A percentile compares a stretch with the other conserved stretches of the same genome.
Conservation (phyloP, 345 rosid genomes). For the Citrus inodora region DNA sequence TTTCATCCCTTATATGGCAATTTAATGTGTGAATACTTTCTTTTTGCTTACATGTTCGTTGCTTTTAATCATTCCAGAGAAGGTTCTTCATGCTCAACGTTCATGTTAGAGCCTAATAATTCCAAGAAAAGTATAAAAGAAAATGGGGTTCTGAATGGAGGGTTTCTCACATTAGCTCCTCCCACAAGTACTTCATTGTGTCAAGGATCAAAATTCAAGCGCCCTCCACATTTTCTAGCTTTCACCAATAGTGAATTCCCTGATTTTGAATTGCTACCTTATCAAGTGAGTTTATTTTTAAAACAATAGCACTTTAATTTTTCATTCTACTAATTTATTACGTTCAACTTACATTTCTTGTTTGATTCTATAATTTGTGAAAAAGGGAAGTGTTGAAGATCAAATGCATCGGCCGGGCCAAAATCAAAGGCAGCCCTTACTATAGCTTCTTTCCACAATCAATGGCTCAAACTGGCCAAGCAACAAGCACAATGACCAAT, state of each 20-base stretch:
- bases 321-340: background rate
- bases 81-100: slow-evolving; percentile 24
- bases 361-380: background rate
- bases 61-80: slow-evolving; percentile 26
- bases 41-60: background rate
- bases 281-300: slow-evolving; percentile 34
- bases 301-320: background rate
- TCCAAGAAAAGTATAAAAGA: slow-evolving; percentile 24
- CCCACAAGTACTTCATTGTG: slow-evolving; percentile 20
- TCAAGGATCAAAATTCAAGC: slow-evolving; percentile 21
- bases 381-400: slow-evolving; percentile 32
- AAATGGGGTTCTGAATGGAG: slow-evolving; percentile 24
- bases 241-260: slow-evolving; percentile 16
- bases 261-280: slow-evolving; percentile 30
- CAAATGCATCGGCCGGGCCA: slow-evolving; percentile 13
- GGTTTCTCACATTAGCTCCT: slow-evolving; percentile 50
- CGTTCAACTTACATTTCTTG: background rate
- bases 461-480: slow-evolving; percentile 20
- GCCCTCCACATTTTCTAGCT: slow-evolving; percentile 18
- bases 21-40: background rate
- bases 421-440: slow-evolving; percentile 28
- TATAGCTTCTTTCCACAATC: slow-evolving; percentile 44
- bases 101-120: slow-evolving; percentile 21
- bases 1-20: background rate
- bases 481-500: slow-evolving; percentile 5